Evolutionary conservation across 139 green algal species (phyloP), one percentile per base, ranked within the genome.

Genomic region (Asterochloris erici): DNA sequence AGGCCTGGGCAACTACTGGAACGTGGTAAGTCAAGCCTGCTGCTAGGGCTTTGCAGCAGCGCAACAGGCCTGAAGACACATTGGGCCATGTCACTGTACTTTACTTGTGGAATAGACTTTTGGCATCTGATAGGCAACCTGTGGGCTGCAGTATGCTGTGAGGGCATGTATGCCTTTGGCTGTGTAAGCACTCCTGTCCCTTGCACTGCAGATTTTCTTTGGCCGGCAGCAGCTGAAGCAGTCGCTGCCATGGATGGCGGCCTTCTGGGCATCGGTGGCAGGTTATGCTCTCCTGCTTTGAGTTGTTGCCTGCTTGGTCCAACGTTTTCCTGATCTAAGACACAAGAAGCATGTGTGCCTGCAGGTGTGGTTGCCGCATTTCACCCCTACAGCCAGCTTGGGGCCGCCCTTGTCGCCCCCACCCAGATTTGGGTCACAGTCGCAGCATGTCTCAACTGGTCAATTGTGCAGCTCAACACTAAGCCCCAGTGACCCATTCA

Each of bases 1-100:
- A 21, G 80, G 86, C 47, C 84, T 94, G n/a, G 91, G 91, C 16
- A 92, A 94, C 81, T 88, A 73, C 79, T 93, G 89, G 90, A 93
- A 93, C 76, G 38, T 68, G 74, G 82, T 85, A 75, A 27, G 73
- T 13, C 74, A 23, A 61, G 15, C 23, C 14, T 63, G 13, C 24
- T 24, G 38, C 74, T 60, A 23, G 16, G 23, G 70, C 61, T 61
- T 61, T 12, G n/a, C 23, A 76, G 23, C 70, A 76, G 23, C 23
- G 9, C 70, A 71, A 24, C 66, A 71, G 17, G 66, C 66, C 21
- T 71, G 21, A 71, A 71, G 17, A 24, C 10, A 4, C 4, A 71
- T 71, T 26, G 2, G 17, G 14, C 15, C 64, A 70, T 70, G 16
- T 4, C 66, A 26, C 66, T 24, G 66, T 21, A 26, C 17, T 71